Conservation (phyloP, 441 rosid species). For the Arabidopsis lyrata region DNA sequence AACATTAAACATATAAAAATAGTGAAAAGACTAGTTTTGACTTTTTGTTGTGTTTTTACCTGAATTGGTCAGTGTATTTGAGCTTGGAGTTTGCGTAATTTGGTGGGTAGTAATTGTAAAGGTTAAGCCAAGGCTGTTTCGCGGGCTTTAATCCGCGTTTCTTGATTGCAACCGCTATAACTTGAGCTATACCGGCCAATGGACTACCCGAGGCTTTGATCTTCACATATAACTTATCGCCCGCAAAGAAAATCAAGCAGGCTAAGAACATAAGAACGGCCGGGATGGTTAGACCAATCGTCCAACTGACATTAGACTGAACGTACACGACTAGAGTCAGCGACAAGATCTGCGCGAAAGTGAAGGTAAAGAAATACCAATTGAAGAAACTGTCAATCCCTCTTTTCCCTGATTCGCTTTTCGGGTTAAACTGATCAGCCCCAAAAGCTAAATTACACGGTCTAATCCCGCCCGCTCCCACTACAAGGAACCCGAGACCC, state of each 20-base stretch:
- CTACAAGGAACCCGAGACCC: conserved; percentile 63
- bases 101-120: conserved; percentile 58
- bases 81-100: conserved; percentile 66
- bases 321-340: conserved; percentile 69
- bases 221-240: conserved; percentile 70
- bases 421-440: conserved; percentile 79
- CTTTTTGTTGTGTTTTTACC: conserved; percentile 44
- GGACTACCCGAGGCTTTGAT: conserved; percentile 80
- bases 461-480: conserved; percentile 77
- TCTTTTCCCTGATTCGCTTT: conserved; percentile 67
- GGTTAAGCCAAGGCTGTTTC: conserved; percentile 61
- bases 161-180: conserved; percentile 60
- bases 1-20: neutral
- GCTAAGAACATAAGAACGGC: conserved; percentile 65
- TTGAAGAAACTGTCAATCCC: conserved; percentile 82
- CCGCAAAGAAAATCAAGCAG: conserved; percentile 57
- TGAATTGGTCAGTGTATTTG: conserved; percentile 73
- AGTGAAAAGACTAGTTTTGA: neutral
- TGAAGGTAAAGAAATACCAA: conserved; percentile 84
- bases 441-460: conserved; percentile 86
- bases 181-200: conserved; percentile 65
- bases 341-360: conserved; percentile 72
- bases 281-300: conserved; percentile 74
- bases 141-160: conserved; percentile 58
- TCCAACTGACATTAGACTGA: conserved; percentile 80